phyloP scores from a whole-genome alignment of 2,329 filamentous ascomycete species.

The Fusarium sp. region DNA sequence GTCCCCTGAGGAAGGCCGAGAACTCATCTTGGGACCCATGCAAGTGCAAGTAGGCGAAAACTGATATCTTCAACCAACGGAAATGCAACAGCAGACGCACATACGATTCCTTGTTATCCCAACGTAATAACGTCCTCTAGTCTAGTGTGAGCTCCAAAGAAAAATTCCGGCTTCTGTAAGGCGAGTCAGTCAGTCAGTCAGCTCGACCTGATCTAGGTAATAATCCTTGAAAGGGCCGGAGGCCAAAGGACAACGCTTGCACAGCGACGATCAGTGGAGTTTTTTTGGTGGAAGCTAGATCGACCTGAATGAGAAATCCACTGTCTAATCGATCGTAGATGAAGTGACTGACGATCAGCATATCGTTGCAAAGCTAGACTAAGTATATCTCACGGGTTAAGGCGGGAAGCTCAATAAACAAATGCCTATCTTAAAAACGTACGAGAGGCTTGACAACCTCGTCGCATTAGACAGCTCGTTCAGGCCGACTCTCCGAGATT shows the following conservation, averaged over 20 bases:
- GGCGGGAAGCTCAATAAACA: background rate
- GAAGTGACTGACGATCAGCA: slow-evolving; percentile 36
- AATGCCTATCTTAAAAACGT: slow-evolving; percentile 16
- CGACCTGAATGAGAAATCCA: slow-evolving; percentile 14
- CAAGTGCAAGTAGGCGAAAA: slow-evolving; percentile 3
- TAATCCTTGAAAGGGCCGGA: slow-evolving; percentile 19
- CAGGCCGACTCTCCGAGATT: slow-evolving; percentile 3
- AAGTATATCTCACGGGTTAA: slow-evolving; percentile 1
- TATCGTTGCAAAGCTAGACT: background rate
- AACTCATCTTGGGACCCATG: slow-evolving; percentile 16
- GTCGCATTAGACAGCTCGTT: slow-evolving; percentile 1
- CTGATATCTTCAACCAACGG: slow-evolving; percentile 19
- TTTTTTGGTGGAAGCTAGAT: slow-evolving; percentile 11
- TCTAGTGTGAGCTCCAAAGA: background rate
- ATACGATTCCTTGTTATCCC: background rate
- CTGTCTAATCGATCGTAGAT: slow-evolving; percentile 34
- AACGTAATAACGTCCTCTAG: background rate
- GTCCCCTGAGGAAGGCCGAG: slow-evolving; percentile 22
- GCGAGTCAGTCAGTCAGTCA: slow-evolving; percentile 25
- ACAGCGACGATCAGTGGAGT: slow-evolving; percentile 33
- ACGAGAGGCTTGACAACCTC: slow-evolving; percentile 23
- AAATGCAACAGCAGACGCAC: slow-evolving; percentile 22
- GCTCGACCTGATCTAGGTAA: background rate
- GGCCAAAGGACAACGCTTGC: slow-evolving; percentile 9
- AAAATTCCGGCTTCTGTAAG: slow-evolving; percentile 2